Evolutionary conservation across 192 early-diverging fungal genomes (phyloP), one percentile per base, ranked within the genome.

Genomic region (Rhizoclosmatium globosum): DNA sequence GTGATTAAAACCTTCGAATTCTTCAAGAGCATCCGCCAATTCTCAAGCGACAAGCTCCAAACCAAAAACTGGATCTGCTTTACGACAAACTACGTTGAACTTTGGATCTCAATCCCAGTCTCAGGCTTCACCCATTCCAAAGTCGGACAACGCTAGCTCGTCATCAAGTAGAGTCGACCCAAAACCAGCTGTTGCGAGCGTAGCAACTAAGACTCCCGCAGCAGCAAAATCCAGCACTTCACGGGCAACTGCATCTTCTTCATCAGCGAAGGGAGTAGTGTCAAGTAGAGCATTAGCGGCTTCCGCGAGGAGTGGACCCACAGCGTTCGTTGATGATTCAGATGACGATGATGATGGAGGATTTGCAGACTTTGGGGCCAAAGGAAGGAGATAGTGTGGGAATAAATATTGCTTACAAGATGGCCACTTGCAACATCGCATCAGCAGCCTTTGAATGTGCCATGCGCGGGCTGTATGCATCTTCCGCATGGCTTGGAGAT

Each of bases 271-370:
- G 45, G 45, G 23, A 68, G 61, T n/a, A 9, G 61, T 21, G 4
- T 19, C 17, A 68, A 19, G 21, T 31, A 31, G 31, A 31, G 31
- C 31, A 31, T 31, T 31, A 31, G 31, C 31, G 31, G 31, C 31
- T 31, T 31, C 31, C 17, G 15, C n/a, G 9, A 39, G 9, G 45
- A 50, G 39, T 19, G 42, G 48, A 9, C 38, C 70, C 4, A 72
- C 70, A 47, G 70, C 56, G 21, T 72, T 72, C 38, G n/a, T 9
- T 6, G 70, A 50, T 21, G 57, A 59, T 44, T 57, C 48, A 3
- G 70, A 72, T 44, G 67, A 68, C 11, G 70, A 72, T 72, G 70
- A 58, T 17, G 70, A 72, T 15, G 70, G 31, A 31, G 31, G 31
- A 31, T 31, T 31, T 31, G 31, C 31, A 31, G 31, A 31, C 31